Base-by-base conservation (phyloP, 371 early-diverging fungal genomes). In the Mucor velutinosus region DNA sequence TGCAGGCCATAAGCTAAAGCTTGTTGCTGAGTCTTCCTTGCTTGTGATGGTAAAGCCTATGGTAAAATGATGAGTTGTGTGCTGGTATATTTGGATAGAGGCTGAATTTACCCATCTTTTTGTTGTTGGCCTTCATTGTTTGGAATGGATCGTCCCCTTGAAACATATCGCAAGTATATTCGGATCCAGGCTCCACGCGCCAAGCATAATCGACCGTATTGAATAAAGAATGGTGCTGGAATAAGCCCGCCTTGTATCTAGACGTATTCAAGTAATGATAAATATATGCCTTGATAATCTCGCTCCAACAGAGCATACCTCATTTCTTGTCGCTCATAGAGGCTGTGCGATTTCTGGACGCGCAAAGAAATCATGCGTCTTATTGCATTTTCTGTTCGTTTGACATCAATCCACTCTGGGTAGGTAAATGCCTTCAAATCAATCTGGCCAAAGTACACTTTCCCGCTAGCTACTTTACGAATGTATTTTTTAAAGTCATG, bases 151-250 rank as follows among this genome's bases (percentile, higher is more conserved):
- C 99, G 70, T 88, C 84, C 3, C 10, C 25, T 12, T 35, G 37
- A 58, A 62, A 58, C 66, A 99, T 89, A 53, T 94, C 87, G 72
- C 99, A 99, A 19, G 80, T 75, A 71, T 91, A 95, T 45, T 84
- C 65, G 11, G 96, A 92, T n/a, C 86, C 93, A 0, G 98, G 96
- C 75, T 98, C 98, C 7, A 99, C 85, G 0, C 98, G 84, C 99
- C 99, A 99, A 69, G 95, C 95, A 78, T 89, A 98, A 35, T 96
- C 93, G 47, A 88, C 95, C 45, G 91, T 76, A 25, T 77, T 57
- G 61, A 96, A 77, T 5, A 93, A 74, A 43, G 90, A 87, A 73
- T 98, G 96, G 66, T 85, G 80, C 64, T 85, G 92, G 71, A 98
- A 94, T 58, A 93, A 83, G 0, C 98, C 97, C 3, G 96, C 90